These are phyloP conservation scores for Melastoma malabathricum DNA, from an alignment of 345 rosid species.

Conservation along the genomic window DNA sequence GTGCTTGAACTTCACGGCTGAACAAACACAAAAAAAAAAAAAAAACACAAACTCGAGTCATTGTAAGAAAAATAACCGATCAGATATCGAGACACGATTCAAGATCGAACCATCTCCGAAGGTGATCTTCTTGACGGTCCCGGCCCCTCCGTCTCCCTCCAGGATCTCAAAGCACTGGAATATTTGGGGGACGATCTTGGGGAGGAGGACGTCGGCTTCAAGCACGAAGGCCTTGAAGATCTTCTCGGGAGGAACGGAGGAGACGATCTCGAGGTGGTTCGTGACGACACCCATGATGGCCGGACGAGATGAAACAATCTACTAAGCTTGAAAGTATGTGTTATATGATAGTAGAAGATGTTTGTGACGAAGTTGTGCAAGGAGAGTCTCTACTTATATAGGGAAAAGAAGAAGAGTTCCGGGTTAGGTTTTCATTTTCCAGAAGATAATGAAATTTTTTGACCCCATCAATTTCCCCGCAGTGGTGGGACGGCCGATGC, in stretches of 20 bases:
- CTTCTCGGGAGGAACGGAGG: neutral
- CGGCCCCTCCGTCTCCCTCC: conserved; percentile 27
- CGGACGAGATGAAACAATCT: no score
- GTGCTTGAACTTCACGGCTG: conserved; percentile 8
- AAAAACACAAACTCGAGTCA: neutral
- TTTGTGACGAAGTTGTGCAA: no score
- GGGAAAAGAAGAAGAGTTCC: no score
- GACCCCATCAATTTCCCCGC: no score
- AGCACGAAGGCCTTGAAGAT: conserved; percentile 6
- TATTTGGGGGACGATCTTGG: conserved; percentile 14
- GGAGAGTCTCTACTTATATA: no score
- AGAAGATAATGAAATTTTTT: no score
- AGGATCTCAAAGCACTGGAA: conserved; percentile 10
- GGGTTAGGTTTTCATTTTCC: no score
- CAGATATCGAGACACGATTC: neutral
- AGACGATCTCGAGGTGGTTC: conserved; percentile 3
- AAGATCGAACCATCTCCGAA: conserved; percentile 15
- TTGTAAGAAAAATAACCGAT: no score
- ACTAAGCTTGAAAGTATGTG: no score
- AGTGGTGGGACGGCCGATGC: no score
- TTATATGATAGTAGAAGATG: no score
- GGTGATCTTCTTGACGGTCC: conserved; percentile 16
- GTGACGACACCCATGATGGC: conserved; percentile 6
- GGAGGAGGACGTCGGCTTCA: conserved; percentile 1
- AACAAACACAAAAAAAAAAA: no score